Evolutionary conservation across 345 rosid genomes (phyloP).

Genomic region (Litchi chinensis): DNA sequence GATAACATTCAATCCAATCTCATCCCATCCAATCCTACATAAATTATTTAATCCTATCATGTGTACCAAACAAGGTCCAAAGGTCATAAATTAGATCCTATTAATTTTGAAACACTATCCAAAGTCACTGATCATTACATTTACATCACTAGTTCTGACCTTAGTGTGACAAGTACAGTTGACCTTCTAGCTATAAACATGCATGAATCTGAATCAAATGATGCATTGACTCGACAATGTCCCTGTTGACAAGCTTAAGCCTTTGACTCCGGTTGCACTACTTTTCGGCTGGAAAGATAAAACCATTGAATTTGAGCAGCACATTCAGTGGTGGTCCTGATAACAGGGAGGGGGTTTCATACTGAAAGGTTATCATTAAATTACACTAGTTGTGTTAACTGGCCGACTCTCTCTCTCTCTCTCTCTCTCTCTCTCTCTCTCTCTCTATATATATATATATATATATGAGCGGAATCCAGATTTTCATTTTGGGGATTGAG

Average conservation of each 20-base stretch:
- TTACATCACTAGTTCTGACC: not conserved
- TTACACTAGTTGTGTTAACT: not conserved
- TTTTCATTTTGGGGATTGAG: too few species aligned
- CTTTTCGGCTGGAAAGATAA: not conserved
- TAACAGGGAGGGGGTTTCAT: conserved; percentile 24
- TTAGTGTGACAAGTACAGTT: not conserved
- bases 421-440: too few species aligned
- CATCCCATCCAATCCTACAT: too few species aligned
- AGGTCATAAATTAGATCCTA: too few species aligned
- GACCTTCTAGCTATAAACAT: not conserved
- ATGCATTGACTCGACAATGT: not conserved
- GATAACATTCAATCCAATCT: too few species aligned
- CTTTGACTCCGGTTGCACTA: not conserved
- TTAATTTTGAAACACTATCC: too few species aligned
- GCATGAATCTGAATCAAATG: conserved; percentile 13
- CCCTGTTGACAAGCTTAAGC: not conserved
- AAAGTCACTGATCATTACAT: not conserved
- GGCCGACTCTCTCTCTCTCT: too few species aligned
- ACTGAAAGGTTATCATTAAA: not conserved
- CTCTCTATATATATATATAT: too few species aligned
- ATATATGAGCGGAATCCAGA: too few species aligned
- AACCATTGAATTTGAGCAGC: not conserved
- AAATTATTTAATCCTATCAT: too few species aligned
- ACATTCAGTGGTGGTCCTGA: conserved; percentile 28
- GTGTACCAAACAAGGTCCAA: too few species aligned